Evolutionary conservation across 2,329 filamentous ascomycete genomes (phyloP).

Genomic region (Cladophialophora yegresii): DNA sequence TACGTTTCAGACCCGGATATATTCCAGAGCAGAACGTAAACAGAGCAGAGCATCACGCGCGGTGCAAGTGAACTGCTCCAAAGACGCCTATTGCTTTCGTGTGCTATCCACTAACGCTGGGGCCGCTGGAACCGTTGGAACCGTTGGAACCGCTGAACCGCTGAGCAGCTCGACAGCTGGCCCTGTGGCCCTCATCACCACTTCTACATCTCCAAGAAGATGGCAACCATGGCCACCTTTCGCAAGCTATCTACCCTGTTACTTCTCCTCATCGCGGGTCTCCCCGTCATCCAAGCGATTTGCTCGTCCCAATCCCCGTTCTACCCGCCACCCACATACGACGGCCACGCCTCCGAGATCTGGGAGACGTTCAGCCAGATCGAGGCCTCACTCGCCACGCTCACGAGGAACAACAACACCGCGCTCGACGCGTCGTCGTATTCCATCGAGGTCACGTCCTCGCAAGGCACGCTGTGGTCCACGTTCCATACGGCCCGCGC

Average conservation of each 20-base stretch:
- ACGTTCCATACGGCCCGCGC: constrained; percentile 32
- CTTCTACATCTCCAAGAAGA: neutral
- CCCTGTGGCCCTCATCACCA: too few relatives aligned
- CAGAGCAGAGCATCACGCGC: too few relatives aligned
- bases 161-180: too few relatives aligned
- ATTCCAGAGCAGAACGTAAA: too few relatives aligned
- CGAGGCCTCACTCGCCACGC: constrained; percentile 1
- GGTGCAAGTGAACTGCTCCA: too few relatives aligned
- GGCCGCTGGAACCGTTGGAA: too few relatives aligned
- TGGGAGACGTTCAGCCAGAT: constrained; percentile 19
- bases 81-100: too few relatives aligned
- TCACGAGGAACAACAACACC: constrained; percentile 3
- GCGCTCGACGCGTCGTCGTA: constrained; percentile 33
- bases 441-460: constrained; percentile 35
- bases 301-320: constrained; percentile 30
- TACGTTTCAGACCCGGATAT: too few relatives aligned
- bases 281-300: neutral
- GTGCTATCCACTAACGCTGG: too few relatives aligned
- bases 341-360: constrained; percentile 2
- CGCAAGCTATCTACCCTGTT: neutral
- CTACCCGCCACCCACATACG: constrained; percentile 27
- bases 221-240: neutral
- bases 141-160: too few relatives aligned
- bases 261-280: neutral
- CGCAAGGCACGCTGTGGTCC: constrained; percentile 25